Evolutionary conservation across 331 rosid genomes (phyloP).

Genomic region (Ulmus americana): DNA sequence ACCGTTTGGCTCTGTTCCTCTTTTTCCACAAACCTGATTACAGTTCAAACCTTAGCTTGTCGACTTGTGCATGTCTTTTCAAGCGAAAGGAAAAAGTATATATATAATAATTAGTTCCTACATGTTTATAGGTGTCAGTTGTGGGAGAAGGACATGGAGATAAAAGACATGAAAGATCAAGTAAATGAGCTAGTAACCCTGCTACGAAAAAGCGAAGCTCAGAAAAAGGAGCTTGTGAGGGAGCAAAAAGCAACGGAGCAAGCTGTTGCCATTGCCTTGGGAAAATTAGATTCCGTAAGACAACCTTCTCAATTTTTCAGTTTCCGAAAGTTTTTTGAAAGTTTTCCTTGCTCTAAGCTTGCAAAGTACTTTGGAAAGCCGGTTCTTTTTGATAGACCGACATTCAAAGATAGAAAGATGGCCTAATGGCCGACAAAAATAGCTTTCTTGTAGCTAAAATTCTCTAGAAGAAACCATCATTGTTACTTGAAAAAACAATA

Average conservation of each 20-base stretch:
- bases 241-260: constrained; percentile 53
- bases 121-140: constrained; percentile 53
- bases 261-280: constrained; percentile 35
- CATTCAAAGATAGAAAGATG: not conserved
- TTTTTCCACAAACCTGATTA: not conserved
- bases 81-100: not conserved
- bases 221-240: constrained; percentile 49
- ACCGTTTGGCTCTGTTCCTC: not conserved
- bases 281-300: constrained; percentile 52
- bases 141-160: constrained; percentile 68
- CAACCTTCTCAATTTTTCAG: constrained; percentile 7
- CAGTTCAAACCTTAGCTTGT: not conserved
- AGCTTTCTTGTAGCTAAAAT: not conserved
- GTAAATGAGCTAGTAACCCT: constrained; percentile 50
- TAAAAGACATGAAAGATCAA: constrained; percentile 67
- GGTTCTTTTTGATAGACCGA: not conserved
- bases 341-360: not conserved
- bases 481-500: constrained; percentile 14
- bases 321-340: not conserved
- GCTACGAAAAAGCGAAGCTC: constrained; percentile 56
- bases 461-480: not conserved
- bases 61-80: not conserved
- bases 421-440: not conserved
- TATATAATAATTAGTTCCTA: not conserved
- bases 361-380: constrained; percentile 9